Conservation (phyloP, 306 rosid genomes). For the Dalbergia oliveri region DNA sequence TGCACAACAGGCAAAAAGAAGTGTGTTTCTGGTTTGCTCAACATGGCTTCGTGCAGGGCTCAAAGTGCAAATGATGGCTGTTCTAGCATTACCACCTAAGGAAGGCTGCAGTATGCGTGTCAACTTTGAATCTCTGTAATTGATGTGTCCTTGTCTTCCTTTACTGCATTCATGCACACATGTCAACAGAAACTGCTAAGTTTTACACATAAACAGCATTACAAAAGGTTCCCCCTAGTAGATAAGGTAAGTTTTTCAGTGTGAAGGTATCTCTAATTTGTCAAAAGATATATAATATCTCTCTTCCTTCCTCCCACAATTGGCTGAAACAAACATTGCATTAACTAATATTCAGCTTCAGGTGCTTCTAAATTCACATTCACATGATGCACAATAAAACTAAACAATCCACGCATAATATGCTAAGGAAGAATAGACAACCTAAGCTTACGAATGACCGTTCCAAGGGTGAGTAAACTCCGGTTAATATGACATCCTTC, state of each 20-base stretch:
- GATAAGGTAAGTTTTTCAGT: background rate
- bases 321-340: background rate
- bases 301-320: background rate
- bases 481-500: slow-evolving; percentile 96
- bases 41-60: slow-evolving; percentile 90
- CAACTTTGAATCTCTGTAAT: slow-evolving; percentile 94
- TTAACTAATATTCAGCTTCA: background rate
- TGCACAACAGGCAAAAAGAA: slow-evolving; percentile 94
- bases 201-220: slow-evolving; percentile 2
- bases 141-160: slow-evolving; percentile 85
- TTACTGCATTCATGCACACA: slow-evolving; percentile 64
- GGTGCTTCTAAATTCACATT: slow-evolving; percentile 2
- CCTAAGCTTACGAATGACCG: slow-evolving; percentile 95
- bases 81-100: slow-evolving; percentile 95
- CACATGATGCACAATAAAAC: background rate
- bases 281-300: background rate
- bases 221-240: background rate
- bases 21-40: slow-evolving; percentile 93
- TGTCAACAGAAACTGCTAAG: slow-evolving; percentile 17
- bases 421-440: slow-evolving; percentile 48
- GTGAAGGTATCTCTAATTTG: background rate
- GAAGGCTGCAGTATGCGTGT: slow-evolving; percentile 93
- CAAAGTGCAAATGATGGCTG: slow-evolving; percentile 92
- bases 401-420: slow-evolving; percentile 22
- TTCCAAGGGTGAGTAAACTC: slow-evolving; percentile 85